Evolutionary conservation across 805 yeast species (phyloP).

Genomic region (Nakazawaea peltata): DNA sequence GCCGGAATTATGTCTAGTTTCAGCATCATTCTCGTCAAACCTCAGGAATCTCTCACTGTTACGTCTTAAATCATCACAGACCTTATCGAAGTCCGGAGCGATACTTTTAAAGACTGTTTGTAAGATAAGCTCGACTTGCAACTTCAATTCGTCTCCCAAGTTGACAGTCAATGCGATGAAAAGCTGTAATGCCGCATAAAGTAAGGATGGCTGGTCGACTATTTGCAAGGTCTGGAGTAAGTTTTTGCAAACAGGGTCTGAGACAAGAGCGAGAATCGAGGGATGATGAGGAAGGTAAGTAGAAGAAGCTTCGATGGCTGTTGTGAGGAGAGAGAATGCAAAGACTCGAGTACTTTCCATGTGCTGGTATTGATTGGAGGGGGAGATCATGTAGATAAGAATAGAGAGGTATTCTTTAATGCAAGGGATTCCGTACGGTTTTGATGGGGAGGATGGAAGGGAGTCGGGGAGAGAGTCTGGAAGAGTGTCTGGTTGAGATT

Average conservation of each 20-base stretch:
- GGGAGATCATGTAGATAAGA: constrained; percentile 71
- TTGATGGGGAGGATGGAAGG: no score
- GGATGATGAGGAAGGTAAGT: constrained; percentile 51
- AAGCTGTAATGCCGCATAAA: constrained; percentile 69
- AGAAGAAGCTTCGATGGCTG: constrained; percentile 80
- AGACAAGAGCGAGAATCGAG: constrained; percentile 54
- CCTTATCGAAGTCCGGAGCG: constrained; percentile 17
- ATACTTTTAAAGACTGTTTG: constrained; percentile 48
- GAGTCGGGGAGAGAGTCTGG: no score
- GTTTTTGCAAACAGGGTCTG: constrained; percentile 82
- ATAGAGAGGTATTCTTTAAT: constrained; percentile 71
- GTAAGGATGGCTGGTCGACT: constrained; percentile 60
- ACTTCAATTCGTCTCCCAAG: constrained; percentile 55
- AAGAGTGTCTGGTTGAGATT: no score
- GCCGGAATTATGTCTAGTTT: constrained; percentile 19
- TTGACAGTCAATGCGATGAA: constrained; percentile 66
- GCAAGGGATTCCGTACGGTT: constrained; percentile 65
- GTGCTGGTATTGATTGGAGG: constrained; percentile 75
- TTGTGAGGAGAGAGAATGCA: constrained; percentile 68
- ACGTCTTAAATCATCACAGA: constrained; percentile 19
- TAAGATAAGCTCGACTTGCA: constrained; percentile 74
- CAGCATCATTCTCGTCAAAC: constrained; percentile 18
- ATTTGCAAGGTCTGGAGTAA: constrained; percentile 72
- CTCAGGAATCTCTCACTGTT: constrained; percentile 21
- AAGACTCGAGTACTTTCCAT: constrained; percentile 82